Evolutionary conservation across 805 yeast genomes (phyloP).

Genomic region (Schwanniomyces pseudopolymorphus): DNA sequence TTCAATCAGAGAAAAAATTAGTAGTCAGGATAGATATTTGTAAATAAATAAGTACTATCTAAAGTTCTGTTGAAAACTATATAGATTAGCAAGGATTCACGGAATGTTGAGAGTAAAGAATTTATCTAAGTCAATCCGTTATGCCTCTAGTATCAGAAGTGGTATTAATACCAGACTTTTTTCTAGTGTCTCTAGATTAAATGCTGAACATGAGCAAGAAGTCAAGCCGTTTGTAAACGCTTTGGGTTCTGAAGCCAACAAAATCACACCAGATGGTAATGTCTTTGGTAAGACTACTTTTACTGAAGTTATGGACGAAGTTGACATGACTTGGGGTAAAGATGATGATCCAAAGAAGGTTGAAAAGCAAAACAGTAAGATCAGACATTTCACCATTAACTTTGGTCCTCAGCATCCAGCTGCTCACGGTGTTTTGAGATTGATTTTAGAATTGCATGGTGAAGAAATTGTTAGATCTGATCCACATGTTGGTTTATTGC

Average conservation of each 20-base stretch:
- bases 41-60: not conserved
- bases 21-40: not conserved
- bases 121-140: conserved; percentile 11
- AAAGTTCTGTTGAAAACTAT: not conserved
- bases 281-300: conserved; percentile 43
- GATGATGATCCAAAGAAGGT: conserved; percentile 44
- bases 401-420: conserved; percentile 96
- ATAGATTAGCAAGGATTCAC: conserved; percentile 1
- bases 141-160: conserved; percentile 5
- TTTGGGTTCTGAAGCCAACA: conserved; percentile 37
- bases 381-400: conserved; percentile 86
- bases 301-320: conserved; percentile 44
- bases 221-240: conserved; percentile 37
- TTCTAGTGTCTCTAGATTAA: conserved; percentile 17
- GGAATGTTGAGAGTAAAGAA: conserved; percentile 26
- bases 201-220: conserved; percentile 24
- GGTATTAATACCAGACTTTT: conserved; percentile 9
- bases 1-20: conserved; percentile 5
- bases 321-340: conserved; percentile 44
- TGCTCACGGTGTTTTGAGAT: conserved; percentile 87
- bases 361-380: conserved; percentile 49
- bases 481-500: conserved; percentile 86
- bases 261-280: conserved; percentile 31
- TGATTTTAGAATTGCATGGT: conserved; percentile 83
- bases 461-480: conserved; percentile 86